Base-by-base conservation (phyloP, 2,329 filamentous ascomycete genomes). In the Pyricularia pennisetigena region DNA sequence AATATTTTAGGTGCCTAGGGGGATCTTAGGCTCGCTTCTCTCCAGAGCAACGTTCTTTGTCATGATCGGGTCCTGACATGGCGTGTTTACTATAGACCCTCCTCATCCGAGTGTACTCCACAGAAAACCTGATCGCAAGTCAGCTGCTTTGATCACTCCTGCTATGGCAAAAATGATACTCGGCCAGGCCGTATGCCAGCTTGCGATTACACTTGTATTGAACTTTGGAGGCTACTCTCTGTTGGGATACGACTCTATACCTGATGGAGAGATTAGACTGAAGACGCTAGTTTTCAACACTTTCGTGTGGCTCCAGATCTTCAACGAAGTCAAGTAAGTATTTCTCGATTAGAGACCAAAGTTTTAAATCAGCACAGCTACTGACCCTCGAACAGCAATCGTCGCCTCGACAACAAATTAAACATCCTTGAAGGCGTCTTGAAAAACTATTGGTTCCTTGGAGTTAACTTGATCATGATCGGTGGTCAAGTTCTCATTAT, bases 91-190 rank as follows among this genome's bases (percentile, higher is more conserved):
- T 24, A 24, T 6, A 1, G 93, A 97, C 76, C 92, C 93, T n/a
- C 93, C 93, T 0, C 90, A 90, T 14, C 89, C 91, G 67, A 90
- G 88, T 72, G 89, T 97, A 29, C 81, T 97, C 66, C 82, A 97
- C 73, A 88, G 93, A 68, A 93, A 92, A 78, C 86, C 86, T 0
- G 86, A 88, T 74, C 82, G 79, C 69, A 85, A 84, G 74, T 83
- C 82, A 28, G 76, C 84, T 4, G 81, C 83, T 61, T 87, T 88
- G 70, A 95, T 98, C 73, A 96, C 93, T 1, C 82, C 90, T 41
- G 94, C 90, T 23, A 98, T 98, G 94, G 97, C 94, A 94, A 98
- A 98, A 83, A 98, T 98, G 94, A 97, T 98, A 70, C 85, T 97
- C 63, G 94, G 94, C 2, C 93, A 98, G 78, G 88, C 93, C 1